These are phyloP conservation scores for Mycena albidolilacea DNA, from an alignment of 768 basidiomycete genomes.

Conservation along the genomic window DNA sequence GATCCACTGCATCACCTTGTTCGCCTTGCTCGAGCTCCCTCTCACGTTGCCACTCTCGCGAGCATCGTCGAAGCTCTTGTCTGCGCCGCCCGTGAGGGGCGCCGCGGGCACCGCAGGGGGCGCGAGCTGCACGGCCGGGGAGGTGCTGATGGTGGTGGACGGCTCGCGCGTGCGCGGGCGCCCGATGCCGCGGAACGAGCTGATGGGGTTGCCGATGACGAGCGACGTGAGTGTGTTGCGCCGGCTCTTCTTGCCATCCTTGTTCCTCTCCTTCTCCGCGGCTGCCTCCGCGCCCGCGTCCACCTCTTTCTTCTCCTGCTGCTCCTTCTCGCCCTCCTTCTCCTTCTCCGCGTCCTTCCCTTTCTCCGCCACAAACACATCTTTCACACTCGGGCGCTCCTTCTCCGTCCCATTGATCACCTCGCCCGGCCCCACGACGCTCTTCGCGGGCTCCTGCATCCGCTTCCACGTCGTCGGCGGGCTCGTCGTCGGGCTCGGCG, in stretches of 20 bases:
- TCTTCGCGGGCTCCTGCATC: constrained; percentile 28
- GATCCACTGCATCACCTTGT: constrained; percentile 99
- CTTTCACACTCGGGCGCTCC: constrained; percentile 35
- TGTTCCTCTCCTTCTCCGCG: constrained; percentile 48
- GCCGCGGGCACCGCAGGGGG: constrained; percentile 14
- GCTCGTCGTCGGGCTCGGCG: constrained; percentile 36
- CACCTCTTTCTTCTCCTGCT: constrained; percentile 24
- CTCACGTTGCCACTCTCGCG: constrained; percentile 59
- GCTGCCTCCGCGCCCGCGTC: constrained; percentile 35
- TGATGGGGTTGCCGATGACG: constrained; percentile 88
- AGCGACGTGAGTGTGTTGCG: constrained; percentile 76
- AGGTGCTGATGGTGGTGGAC: constrained; percentile 44
- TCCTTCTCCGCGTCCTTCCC: constrained; percentile 25
- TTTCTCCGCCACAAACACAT: constrained; percentile 29
- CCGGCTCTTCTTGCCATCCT: constrained; percentile 69
- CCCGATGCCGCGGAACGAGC: constrained; percentile 61
- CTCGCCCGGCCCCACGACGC: constrained; percentile 33
- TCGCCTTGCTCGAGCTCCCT: constrained; percentile 89
- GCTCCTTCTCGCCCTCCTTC: constrained; percentile 35
- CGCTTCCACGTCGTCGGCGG: constrained; percentile 39
- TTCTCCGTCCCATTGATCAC: background rate
- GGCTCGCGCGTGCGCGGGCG: constrained; percentile 48
- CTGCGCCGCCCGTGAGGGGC: constrained; percentile 32
- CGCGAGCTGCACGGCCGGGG: constrained; percentile 27
- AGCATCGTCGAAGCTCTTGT: constrained; percentile 48